Percentiles rank a stretch among this genome's conserved stretches.
Evolutionary conservation across 139 green algal species (phyloP).

Genomic region (Gonium pectorale): DNA sequence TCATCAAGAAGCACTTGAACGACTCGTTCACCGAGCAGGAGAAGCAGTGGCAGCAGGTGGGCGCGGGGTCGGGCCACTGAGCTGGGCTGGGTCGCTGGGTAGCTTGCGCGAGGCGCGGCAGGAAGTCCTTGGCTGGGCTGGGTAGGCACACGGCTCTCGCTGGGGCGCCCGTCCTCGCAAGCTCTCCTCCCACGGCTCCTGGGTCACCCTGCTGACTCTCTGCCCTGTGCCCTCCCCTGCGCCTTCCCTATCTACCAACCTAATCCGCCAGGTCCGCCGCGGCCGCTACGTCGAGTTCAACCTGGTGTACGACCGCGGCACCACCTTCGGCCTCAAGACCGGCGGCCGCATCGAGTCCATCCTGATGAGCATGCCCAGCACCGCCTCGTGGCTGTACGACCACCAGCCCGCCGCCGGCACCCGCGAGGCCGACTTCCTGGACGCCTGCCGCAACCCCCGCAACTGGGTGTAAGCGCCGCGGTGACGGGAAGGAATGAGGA

Average conservation of each 20-base stretch:
- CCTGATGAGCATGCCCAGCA: slow-evolving; percentile 91
- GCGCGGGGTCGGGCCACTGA: no score
- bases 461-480: slow-evolving; percentile 77
- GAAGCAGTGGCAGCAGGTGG: slow-evolving; percentile 96
- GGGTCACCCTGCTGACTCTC: no score
- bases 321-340: slow-evolving; percentile 98
- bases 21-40: slow-evolving; percentile 89
- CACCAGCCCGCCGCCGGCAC: slow-evolving; percentile 73
- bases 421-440: slow-evolving; percentile 90
- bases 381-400: slow-evolving; percentile 91
- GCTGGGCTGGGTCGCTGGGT: no score
- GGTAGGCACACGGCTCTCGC: no score
- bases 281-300: slow-evolving; percentile 99
- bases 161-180: no score
- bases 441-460: slow-evolving; percentile 85
- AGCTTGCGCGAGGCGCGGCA: no score
- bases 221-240: no score
- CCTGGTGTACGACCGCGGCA: slow-evolving; percentile 97
- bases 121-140: no score
- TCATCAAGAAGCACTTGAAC: slow-evolving; percentile 92
- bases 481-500: no score
- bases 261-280: slow-evolving; percentile 70
- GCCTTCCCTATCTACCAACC: no score
- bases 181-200: no score
- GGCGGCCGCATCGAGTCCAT: slow-evolving; percentile 97